Evolutionary conservation across 2,329 filamentous ascomycete genomes (phyloP).

Genomic region (Aspergillus floridensis): DNA sequence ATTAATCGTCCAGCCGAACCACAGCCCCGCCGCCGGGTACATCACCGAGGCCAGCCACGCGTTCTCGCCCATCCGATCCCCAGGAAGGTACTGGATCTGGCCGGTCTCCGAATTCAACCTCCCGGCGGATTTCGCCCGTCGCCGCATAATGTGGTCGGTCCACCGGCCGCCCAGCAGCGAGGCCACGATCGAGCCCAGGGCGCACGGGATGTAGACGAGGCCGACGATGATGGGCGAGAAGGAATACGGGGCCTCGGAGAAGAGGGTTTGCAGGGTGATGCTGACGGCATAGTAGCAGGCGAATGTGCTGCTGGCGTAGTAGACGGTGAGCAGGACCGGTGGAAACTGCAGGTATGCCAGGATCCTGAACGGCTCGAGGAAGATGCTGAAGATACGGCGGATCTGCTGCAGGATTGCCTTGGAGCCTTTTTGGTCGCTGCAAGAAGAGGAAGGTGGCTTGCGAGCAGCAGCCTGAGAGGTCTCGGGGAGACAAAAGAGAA

Average conservation of each 20-base stretch:
- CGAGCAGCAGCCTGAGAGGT: conserved; percentile 53
- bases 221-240: conserved; percentile 69
- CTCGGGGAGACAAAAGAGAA: conserved; percentile 47
- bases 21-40: conserved; percentile 68
- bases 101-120: conserved; percentile 63
- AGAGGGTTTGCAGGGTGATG: conserved; percentile 70
- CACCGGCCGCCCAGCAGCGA: conserved; percentile 70
- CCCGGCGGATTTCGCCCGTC: conserved; percentile 68
- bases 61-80: conserved; percentile 81
- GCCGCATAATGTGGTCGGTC: conserved; percentile 78
- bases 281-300: conserved; percentile 74
- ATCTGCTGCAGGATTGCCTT: conserved; percentile 51
- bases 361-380: conserved; percentile 58
- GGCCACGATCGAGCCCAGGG: conserved; percentile 68
- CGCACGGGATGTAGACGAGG: conserved; percentile 70
- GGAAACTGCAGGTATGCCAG: conserved; percentile 71
- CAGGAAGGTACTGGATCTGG: conserved; percentile 66
- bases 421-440: conserved; percentile 54
- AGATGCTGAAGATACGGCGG: conserved; percentile 58
- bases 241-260: conserved; percentile 64
- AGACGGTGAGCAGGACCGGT: conserved; percentile 69
- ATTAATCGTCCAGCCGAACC: conserved; percentile 73
- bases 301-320: conserved; percentile 72
- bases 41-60: conserved; percentile 70
- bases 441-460: conserved; percentile 59